These are phyloP conservation scores for Sclerotinia minor DNA, from an alignment of 2,329 filamentous ascomycete genomes.

Conservation along the genomic window DNA sequence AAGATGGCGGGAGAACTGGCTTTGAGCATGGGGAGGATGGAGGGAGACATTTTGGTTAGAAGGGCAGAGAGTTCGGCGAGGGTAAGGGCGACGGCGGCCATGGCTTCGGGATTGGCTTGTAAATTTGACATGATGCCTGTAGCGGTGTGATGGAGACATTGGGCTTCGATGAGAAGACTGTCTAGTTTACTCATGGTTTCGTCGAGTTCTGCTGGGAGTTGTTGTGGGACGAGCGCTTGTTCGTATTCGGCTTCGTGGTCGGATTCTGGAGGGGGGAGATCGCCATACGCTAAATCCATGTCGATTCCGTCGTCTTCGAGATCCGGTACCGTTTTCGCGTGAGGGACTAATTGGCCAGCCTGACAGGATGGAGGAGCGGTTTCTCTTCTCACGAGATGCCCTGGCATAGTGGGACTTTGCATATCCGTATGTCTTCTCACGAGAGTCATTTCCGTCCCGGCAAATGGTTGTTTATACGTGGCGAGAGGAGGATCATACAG, in stretches of 20 bases:
- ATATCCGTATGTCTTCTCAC: conserved; percentile 36
- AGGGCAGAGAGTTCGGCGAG: conserved; percentile 87
- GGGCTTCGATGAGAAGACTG: conserved; percentile 76
- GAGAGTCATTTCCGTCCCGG: conserved; percentile 28
- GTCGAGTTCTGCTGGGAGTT: conserved; percentile 57
- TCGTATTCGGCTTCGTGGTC: conserved; percentile 27
- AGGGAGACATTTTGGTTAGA: conserved; percentile 79
- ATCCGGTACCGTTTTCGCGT: conserved; percentile 31
- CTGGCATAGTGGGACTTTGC: conserved; percentile 17
- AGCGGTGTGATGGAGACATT: conserved; percentile 84
- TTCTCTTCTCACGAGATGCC: conserved; percentile 14
- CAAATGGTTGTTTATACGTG: conserved; percentile 32
- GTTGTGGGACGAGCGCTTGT: conserved; percentile 50
- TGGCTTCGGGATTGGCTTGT: conserved; percentile 82
- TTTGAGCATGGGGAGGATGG: conserved; percentile 74
- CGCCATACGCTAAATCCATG: conserved; percentile 89
- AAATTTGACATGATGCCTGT: conserved; percentile 78
- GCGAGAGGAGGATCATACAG: conserved; percentile 4
- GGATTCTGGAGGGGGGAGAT: conserved; percentile 58
- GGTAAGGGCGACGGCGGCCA: conserved; percentile 89
- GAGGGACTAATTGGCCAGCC: conserved; percentile 23
- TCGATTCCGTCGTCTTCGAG: conserved; percentile 59
- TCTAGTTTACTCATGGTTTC: conserved; percentile 75
- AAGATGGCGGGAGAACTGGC: conserved; percentile 82
- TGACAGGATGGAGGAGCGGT: conserved; percentile 13